These are phyloP conservation scores for Ganoderma leucocontextum DNA, from an alignment of 1,284 basidiomycete species.

Conservation along the genomic window DNA sequence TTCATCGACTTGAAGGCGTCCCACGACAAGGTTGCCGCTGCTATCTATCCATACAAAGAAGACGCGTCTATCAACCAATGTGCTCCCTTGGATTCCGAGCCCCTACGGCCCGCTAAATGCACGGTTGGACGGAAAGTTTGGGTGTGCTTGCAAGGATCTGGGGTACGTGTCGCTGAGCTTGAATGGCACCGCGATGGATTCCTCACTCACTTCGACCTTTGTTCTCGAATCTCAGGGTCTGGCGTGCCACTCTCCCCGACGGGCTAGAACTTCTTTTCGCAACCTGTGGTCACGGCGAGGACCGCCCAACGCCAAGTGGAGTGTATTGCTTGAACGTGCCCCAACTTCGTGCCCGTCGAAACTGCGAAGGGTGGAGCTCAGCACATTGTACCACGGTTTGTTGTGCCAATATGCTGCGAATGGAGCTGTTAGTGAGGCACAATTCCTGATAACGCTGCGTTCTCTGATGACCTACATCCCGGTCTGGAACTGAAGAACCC, in stretches of 20 bases:
- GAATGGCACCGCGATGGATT: constrained; percentile 4
- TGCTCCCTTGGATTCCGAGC: neutral
- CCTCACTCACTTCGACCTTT: constrained; percentile 8
- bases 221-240: neutral
- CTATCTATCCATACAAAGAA: constrained; percentile 11
- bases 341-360: neutral
- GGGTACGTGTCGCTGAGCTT: constrained; percentile 30
- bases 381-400: neutral
- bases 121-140: constrained; percentile 9
- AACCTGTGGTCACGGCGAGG: neutral
- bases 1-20: constrained; percentile 8
- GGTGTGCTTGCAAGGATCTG: constrained; percentile 18
- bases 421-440: constrained; percentile 12
- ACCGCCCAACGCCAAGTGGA: neutral
- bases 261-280: constrained; percentile 5
- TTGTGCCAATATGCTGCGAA: constrained; percentile 6
- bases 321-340: neutral
- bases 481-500: constrained; percentile 18
- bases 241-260: neutral
- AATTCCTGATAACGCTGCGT: constrained; percentile 13
- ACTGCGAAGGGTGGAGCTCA: constrained; percentile 5
- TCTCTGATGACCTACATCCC: constrained; percentile 5
- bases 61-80: constrained; percentile 12
- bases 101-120: neutral
- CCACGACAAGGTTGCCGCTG: constrained; percentile 15